These are phyloP conservation scores for Aspergillus heteromorphus DNA, from an alignment of 495 filamentous ascomycete species.

Conservation along the genomic window DNA sequence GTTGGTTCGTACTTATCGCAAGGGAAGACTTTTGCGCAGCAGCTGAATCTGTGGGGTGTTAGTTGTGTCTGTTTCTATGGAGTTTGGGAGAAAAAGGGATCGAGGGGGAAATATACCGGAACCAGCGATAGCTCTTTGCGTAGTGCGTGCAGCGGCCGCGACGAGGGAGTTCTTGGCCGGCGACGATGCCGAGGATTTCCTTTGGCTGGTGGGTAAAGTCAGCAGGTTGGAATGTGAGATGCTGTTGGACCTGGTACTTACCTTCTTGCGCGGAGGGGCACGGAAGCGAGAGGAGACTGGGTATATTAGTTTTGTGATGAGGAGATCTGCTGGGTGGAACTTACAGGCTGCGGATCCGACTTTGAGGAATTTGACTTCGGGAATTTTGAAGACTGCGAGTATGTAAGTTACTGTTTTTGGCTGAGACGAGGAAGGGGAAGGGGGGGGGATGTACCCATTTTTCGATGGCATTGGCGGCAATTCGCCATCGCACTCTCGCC, in stretches of 20 bases:
- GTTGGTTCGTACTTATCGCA: conserved; percentile 58
- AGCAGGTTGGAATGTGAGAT: neutral
- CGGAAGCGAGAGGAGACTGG: conserved; percentile 28
- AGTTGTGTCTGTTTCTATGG: no score
- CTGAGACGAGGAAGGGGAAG: no score
- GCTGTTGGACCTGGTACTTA: conserved; percentile 8
- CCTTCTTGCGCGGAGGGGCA: conserved; percentile 52
- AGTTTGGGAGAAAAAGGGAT: no score
- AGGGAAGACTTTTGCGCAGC: conserved; percentile 63
- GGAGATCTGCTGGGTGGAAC: neutral
- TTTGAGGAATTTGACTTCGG: conserved; percentile 73
- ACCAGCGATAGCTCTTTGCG: conserved; percentile 77
- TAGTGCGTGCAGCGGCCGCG: conserved; percentile 77
- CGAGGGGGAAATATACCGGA: no score
- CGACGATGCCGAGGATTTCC: conserved; percentile 72
- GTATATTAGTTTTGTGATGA: neutral
- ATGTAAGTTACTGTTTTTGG: neutral
- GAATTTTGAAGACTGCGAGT: conserved; percentile 58
- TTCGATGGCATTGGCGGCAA: conserved; percentile 76
- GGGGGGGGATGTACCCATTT: conserved; percentile 55
- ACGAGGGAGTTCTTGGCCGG: conserved; percentile 71
- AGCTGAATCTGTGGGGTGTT: no score
- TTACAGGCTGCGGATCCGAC: conserved; percentile 53
- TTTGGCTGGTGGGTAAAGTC: conserved; percentile 27
- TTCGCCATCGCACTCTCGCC: conserved; percentile 72